Base-by-base conservation (phyloP, 352 stramenopile genomes). In the Phytophthora pistaciae region DNA sequence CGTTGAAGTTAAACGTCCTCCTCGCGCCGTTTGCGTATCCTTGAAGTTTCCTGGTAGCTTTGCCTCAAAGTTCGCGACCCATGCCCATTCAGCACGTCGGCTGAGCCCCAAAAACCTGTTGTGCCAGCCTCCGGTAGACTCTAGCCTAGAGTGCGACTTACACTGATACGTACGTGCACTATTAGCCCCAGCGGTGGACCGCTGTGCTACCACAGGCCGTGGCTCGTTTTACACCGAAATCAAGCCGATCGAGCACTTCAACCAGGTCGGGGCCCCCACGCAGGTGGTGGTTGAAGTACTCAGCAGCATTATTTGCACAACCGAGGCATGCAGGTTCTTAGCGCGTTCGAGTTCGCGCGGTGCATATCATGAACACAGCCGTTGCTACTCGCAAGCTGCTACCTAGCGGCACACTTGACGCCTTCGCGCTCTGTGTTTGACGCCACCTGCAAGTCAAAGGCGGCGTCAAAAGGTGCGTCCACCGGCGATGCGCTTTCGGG, bases 41-140 rank as follows among this genome's bases (percentile, higher is more conserved):
- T 74, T 70, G 68, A 74, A 74, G 36, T 70, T 55, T 74, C 56
- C 48, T 59, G 31, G 13, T 31, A 73, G 65, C 65, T 67, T 67
- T 72, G 65, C 55, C 38, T 16, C 48, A 29, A 23, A 49, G 42
- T 23, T 21, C 42, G 42, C 42, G 42, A 49, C 21, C 42, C 42
- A 21, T 49, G 42, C 42, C 13, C 42, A 25, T 44, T 65, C 36
- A 52, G 20, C 48, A 60, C 50, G 61, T 68, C 52, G 40, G 18
- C 48, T n/a, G n/a, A 20, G 18, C 16, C 11, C 11, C 23, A 14
- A 33, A n/a, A 46, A 54, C n/a, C 14, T n/a, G 53, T 48, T 58
- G 52, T 62, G 44, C 25, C 11, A 29, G 56, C 25, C 25, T 29
- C 25, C 3, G 25, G 25, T 29, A 29, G 25, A 29, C 25, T 29